phyloP scores from a whole-genome alignment of 2,329 filamentous ascomycete genomes.

The Penicillium capsulatum region DNA sequence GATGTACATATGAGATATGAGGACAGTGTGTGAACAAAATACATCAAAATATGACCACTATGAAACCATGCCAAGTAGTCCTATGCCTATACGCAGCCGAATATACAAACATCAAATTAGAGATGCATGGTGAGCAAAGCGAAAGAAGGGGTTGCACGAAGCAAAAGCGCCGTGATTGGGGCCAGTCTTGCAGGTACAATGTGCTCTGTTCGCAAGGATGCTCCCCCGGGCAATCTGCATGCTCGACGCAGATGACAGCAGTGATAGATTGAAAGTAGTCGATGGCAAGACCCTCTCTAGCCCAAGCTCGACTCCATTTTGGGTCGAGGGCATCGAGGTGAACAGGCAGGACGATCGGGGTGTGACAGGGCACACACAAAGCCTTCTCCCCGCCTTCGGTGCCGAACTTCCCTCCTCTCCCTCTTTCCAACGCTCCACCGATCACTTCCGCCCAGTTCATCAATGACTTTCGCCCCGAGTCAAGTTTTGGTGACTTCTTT shows the following conservation, averaged over 20 bases:
- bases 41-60: neutral
- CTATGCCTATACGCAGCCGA: too few species aligned
- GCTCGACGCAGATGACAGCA: neutral
- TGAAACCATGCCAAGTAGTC: too few species aligned
- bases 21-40: neutral
- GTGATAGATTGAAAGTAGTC: neutral
- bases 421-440: slow-evolving; percentile 22
- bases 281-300: too few species aligned
- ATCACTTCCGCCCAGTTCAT: slow-evolving; percentile 20
- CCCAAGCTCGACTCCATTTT: too few species aligned
- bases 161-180: slow-evolving; percentile 11
- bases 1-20: slow-evolving; percentile 26
- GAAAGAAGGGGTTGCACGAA: slow-evolving; percentile 10
- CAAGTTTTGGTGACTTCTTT: slow-evolving; percentile 24
- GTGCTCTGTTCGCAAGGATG: slow-evolving; percentile 16
- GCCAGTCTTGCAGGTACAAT: slow-evolving; percentile 19
- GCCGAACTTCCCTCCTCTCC: slow-evolving; percentile 29
- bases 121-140: too few species aligned
- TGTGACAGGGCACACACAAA: slow-evolving; percentile 16
- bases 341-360: slow-evolving; percentile 1
- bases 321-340: neutral
- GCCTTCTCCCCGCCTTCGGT: slow-evolving; percentile 35
- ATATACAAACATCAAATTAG: too few species aligned
- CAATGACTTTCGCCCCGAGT: slow-evolving; percentile 29
- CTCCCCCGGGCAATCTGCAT: slow-evolving; percentile 7